These are phyloP conservation scores for Ammopiptanthus mongolicus DNA, from an alignment of 306 rosid species.

Conservation along the genomic window DNA sequence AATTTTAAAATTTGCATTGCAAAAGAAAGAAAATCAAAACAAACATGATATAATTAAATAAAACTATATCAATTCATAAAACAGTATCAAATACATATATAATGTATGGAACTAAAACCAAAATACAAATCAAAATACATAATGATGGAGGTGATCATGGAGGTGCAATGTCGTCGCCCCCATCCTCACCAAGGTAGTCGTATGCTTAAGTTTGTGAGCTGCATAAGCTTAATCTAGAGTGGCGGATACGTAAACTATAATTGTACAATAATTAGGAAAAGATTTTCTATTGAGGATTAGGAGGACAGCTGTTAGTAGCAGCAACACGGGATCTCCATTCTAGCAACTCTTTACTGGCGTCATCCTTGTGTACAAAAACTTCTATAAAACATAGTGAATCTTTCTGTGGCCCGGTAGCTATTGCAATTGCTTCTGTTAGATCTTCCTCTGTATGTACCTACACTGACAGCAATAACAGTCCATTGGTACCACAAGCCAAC, in stretches of 20 bases:
- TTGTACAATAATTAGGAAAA: neutral
- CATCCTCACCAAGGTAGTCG: too few species aligned
- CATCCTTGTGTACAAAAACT: constrained; percentile 73
- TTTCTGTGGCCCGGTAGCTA: constrained; percentile 49
- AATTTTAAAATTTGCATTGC: too few species aligned
- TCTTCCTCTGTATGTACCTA: constrained; percentile 77
- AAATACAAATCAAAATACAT: too few species aligned
- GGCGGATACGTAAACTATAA: neutral
- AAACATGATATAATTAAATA: too few species aligned
- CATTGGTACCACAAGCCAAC: neutral
- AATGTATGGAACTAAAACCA: too few species aligned
- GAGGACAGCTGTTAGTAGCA: constrained; percentile 77
- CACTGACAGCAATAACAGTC: neutral
- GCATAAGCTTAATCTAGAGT: too few species aligned
- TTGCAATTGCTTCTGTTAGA: constrained; percentile 54
- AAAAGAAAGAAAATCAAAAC: too few species aligned
- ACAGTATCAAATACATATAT: too few species aligned
- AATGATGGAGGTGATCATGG: too few species aligned
- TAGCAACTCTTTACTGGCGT: constrained; percentile 85
- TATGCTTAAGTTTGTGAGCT: too few species aligned
- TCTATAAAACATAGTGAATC: constrained; percentile 71
- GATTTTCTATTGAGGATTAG: constrained; percentile 63
- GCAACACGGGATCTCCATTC: constrained; percentile 97
- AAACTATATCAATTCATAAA: too few species aligned
- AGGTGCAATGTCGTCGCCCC: too few species aligned